Conservation (phyloP, 2,329 filamentous ascomycete species). For the Fusarium agapanthi region DNA sequence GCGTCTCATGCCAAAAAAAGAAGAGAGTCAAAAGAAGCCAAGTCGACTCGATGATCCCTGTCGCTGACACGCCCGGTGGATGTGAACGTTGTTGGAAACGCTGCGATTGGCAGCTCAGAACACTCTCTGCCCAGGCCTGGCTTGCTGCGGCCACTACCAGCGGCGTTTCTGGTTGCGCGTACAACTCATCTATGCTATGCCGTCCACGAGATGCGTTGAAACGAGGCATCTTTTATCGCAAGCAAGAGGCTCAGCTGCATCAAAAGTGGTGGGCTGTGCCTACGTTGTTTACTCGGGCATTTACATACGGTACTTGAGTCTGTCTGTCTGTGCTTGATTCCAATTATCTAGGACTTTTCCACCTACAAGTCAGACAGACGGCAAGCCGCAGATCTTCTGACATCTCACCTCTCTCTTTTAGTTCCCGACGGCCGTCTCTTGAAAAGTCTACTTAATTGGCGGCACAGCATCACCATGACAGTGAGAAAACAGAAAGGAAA, state of each 20-base stretch:
- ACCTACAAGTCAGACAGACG: slow-evolving; percentile 9
- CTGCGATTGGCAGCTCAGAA: slow-evolving; percentile 23
- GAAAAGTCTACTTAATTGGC: slow-evolving; percentile 33
- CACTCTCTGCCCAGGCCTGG: slow-evolving; percentile 12
- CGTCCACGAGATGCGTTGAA: slow-evolving; percentile 31
- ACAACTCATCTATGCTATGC: slow-evolving; percentile 6
- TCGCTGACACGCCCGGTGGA: slow-evolving; percentile 30
- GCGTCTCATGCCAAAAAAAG: slow-evolving; percentile 34
- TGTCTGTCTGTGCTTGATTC: neutral
- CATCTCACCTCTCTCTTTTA: slow-evolving; percentile 10
- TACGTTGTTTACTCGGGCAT: neutral
- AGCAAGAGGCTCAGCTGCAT: slow-evolving; percentile 27
- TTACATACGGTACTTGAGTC: neutral
- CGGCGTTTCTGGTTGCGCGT: slow-evolving; percentile 23
- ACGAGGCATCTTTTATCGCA: slow-evolving; percentile 9
- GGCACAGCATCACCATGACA: slow-evolving; percentile 19
- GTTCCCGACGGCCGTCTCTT: slow-evolving; percentile 4
- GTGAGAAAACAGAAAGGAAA: slow-evolving; percentile 18
- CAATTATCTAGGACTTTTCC: slow-evolving; percentile 11
- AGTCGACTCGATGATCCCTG: slow-evolving; percentile 19
- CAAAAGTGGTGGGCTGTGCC: slow-evolving; percentile 17
- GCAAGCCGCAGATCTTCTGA: slow-evolving; percentile 26
- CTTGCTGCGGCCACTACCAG: slow-evolving; percentile 36
- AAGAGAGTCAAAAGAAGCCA: neutral
- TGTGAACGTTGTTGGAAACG: slow-evolving; percentile 15